Evolutionary conservation across 768 basidiomycete genomes (phyloP).

Genomic region (Lentinula boryana): DNA sequence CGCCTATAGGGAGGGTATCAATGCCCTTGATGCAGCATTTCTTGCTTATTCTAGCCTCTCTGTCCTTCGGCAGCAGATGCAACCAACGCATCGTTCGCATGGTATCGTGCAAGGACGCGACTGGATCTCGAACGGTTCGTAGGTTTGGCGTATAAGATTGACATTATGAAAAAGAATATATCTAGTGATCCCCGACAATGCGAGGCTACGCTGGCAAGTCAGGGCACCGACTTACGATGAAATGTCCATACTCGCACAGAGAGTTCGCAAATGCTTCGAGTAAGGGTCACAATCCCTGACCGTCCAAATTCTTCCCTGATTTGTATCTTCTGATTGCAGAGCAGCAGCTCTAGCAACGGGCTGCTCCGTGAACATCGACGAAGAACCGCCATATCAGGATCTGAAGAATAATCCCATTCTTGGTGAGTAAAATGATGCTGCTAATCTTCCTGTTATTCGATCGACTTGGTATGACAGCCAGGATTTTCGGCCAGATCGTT

Average conservation of each 20-base stretch:
- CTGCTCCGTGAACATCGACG: conserved; percentile 42
- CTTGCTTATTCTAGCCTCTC: conserved; percentile 76
- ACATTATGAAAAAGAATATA: not conserved
- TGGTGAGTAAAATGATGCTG: conserved; percentile 27
- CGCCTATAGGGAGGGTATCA: conserved; percentile 61
- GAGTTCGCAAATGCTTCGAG: conserved; percentile 69
- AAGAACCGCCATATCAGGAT: conserved; percentile 43
- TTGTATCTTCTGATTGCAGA: conserved; percentile 26
- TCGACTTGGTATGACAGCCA: conserved; percentile 32
- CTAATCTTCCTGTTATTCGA: not conserved
- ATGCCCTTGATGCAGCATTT: conserved; percentile 86
- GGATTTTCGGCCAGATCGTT: conserved; percentile 42
- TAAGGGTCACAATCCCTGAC: conserved; percentile 26
- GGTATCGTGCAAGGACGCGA: conserved; percentile 68
- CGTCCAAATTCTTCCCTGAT: not conserved
- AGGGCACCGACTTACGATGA: conserved; percentile 63
- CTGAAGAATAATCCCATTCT: conserved; percentile 53
- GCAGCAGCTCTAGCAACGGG: conserved; percentile 62
- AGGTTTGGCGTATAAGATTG: not conserved
- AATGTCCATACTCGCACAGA: conserved; percentile 44
- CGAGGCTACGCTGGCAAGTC: conserved; percentile 66
- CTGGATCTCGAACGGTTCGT: conserved; percentile 64
- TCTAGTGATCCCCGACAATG: conserved; percentile 79
- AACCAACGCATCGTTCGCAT: conserved; percentile 75
- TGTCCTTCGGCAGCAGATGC: conserved; percentile 80